A percentile compares a stretch with the other conserved stretches of the same genome.
phyloP scores from a whole-genome alignment of 2,329 filamentous ascomycete genomes.

The Talaromyces sp. region DNA sequence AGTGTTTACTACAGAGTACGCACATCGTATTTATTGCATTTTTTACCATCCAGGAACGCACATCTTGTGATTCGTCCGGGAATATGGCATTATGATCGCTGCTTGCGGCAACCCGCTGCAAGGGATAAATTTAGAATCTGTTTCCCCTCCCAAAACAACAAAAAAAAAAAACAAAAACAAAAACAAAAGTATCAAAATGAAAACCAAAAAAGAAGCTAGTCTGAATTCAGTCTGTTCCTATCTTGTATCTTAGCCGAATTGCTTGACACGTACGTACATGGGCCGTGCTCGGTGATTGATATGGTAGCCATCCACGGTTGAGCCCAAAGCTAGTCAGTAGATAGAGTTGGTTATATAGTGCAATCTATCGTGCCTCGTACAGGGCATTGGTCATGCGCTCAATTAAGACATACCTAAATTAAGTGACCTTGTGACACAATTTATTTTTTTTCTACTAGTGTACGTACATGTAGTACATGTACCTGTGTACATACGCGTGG shows the following conservation, averaged over 20 bases:
- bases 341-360: background rate
- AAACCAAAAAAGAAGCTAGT: too few species aligned
- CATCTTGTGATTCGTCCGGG: background rate
- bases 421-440: background rate
- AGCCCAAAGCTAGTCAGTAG: background rate
- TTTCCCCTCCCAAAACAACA: background rate
- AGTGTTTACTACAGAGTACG: background rate
- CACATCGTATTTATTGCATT: background rate
- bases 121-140: background rate
- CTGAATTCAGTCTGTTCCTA: too few species aligned
- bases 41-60: background rate
- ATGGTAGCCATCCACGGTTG: background rate
- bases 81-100: too few species aligned
- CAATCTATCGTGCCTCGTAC: background rate
- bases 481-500: background rate
- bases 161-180: background rate
- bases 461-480: too few species aligned
- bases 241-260: too few species aligned
- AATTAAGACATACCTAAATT: background rate
- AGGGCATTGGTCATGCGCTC: background rate
- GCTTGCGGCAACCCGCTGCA: background rate
- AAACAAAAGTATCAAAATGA: too few species aligned
- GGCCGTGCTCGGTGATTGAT: background rate
- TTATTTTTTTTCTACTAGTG: background rate
- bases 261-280: too few species aligned